Conservation (phyloP, 192 early-diverging fungal genomes). For the Borealophlyctis nickersoniae region DNA sequence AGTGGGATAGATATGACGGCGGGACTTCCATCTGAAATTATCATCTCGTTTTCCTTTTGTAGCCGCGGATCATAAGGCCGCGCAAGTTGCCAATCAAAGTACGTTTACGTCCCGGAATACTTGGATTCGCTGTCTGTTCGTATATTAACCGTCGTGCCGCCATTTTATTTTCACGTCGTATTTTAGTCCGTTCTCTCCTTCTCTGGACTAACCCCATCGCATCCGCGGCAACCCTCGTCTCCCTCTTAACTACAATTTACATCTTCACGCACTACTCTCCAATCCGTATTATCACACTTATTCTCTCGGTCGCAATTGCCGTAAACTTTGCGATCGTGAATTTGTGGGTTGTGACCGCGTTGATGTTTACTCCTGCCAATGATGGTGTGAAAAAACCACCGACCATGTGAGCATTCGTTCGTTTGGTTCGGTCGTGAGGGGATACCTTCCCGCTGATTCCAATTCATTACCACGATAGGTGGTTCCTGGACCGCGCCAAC, state of each 20-base stretch:
- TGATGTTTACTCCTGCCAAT: constrained; percentile 2
- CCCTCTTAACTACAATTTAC: constrained; percentile 16
- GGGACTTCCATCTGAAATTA: too few species aligned
- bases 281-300: constrained; percentile 11
- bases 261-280: constrained; percentile 17
- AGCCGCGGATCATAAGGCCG: too few species aligned
- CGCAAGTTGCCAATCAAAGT: too few species aligned
- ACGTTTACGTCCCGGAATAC: too few species aligned
- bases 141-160: background rate
- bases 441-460: background rate
- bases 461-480: constrained; percentile 10
- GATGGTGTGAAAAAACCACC: constrained; percentile 27
- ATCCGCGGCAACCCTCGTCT: constrained; percentile 1
- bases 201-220: constrained; percentile 21
- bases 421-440: background rate
- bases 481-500: constrained; percentile 24
- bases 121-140: too few species aligned
- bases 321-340: constrained; percentile 26
- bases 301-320: constrained; percentile 6
- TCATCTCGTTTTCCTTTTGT: too few species aligned
- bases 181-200: constrained; percentile 10
- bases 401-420: constrained; percentile 14
- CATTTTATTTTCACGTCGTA: background rate
- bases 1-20: too few species aligned
- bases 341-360: constrained; percentile 8